Conservation (phyloP, 2,329 filamentous ascomycete genomes). For the Berkeleyomyces basicola region DNA sequence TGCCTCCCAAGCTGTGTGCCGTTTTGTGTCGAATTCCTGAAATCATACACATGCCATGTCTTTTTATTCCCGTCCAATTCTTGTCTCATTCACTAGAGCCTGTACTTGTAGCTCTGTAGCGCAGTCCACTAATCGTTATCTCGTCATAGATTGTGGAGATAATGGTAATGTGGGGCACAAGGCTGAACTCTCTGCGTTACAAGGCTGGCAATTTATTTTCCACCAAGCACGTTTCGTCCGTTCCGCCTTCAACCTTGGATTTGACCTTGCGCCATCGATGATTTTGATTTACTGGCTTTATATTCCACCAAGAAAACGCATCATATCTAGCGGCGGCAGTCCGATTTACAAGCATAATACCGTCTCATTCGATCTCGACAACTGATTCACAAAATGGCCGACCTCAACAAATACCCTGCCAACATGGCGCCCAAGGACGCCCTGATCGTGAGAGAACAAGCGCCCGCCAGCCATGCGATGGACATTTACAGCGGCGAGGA, state of each 20-base stretch:
- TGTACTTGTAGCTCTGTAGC: background rate
- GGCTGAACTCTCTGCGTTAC: background rate
- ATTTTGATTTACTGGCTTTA: background rate
- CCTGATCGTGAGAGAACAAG: slow-evolving; percentile 37
- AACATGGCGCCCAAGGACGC: slow-evolving; percentile 50
- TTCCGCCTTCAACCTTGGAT: background rate
- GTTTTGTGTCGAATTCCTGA: too few species aligned
- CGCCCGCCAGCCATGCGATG: slow-evolving; percentile 41
- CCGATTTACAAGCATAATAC: too few species aligned
- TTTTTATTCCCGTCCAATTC: too few species aligned
- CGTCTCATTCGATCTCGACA: too few species aligned
- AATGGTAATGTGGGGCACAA: background rate
- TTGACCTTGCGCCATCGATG: background rate
- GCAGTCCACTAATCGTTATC: background rate
- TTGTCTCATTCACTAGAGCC: background rate
- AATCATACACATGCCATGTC: too few species aligned
- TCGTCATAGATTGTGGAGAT: background rate
- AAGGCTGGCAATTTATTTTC: background rate
- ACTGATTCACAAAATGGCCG: slow-evolving; percentile 29
- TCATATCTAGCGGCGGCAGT: too few species aligned
- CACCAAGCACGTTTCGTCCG: background rate
- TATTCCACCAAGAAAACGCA: too few species aligned
- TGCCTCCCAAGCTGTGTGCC: too few species aligned
- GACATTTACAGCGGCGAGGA: slow-evolving; percentile 56
- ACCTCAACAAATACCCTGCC: slow-evolving; percentile 47